These are phyloP conservation scores for Penicillium sp. DNA, from an alignment of 2,329 filamentous ascomycete genomes.

Conservation along the genomic window DNA sequence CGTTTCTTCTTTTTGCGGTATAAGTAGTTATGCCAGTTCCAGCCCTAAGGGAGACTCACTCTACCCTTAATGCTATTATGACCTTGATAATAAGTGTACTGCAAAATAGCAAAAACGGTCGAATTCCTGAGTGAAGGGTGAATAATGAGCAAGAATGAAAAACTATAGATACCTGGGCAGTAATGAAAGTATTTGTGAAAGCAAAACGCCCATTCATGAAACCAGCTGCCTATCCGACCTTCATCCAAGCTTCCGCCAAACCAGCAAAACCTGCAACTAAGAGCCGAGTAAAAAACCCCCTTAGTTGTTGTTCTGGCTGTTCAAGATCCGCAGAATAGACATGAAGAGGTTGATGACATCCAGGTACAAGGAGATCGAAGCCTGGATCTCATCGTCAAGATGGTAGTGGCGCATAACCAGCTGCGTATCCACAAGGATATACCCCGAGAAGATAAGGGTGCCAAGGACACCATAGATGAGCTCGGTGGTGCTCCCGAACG, in stretches of 20 bases:
- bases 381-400: constrained; percentile 95
- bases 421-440: constrained; percentile 95
- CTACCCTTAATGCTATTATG: background rate
- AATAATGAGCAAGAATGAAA: background rate
- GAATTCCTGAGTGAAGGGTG: background rate
- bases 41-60: too few relatives aligned
- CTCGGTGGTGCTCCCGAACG: constrained; percentile 72
- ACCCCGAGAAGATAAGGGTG: constrained; percentile 85
- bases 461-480: constrained; percentile 75
- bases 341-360: constrained; percentile 97
- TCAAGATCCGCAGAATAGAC: constrained; percentile 89
- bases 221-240: background rate
- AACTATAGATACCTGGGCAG: background rate
- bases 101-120: background rate
- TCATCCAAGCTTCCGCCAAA: background rate
- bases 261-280: background rate
- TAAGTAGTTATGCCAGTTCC: background rate
- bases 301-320: constrained; percentile 92
- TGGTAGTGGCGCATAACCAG: constrained; percentile 93
- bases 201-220: background rate
- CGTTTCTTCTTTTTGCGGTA: background rate
- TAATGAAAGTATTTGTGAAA: background rate
- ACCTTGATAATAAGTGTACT: background rate
- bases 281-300: too few relatives aligned
- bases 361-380: constrained; percentile 88